Base-by-base conservation (phyloP, 768 basidiomycete genomes). In the Trametes coccinea region DNA sequence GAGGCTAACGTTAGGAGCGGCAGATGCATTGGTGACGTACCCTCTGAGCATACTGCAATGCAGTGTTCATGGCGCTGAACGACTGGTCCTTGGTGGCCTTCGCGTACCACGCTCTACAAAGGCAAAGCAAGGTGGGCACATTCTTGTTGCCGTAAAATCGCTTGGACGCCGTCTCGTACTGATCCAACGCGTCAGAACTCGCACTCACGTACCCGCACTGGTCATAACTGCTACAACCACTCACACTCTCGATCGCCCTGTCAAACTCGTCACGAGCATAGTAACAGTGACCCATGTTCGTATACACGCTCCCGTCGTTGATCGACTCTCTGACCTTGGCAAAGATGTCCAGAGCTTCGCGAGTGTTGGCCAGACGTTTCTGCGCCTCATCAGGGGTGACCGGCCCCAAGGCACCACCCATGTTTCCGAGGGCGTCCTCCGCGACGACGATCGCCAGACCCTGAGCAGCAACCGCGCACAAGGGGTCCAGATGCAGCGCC, bases 241-340 rank as follows among this genome's bases (percentile, higher is more conserved):
- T 72, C 71, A 97, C 96, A 69, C 92, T 92, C 74, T 99, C 95
- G 64, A 98, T 95, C 1, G 97, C 96, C 51, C 92, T 83, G 65
- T 98, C 96, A 71, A 89, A 97, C 72, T 99, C 96, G 61, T 97
- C 96, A 53, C 93, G 82, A 17, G 86, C 84, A 70, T 93, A 96
- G 72, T 95, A 91, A 69, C 95, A 97, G 69, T 98, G 97, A 0
- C 95, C 97, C 80, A 98, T 95, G 72, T 99, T 99, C 70, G 93
- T 80, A 70, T 95, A 94, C 4, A 97, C 94, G 61, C 90, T 90
- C 6, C 92, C 93, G 45, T 86, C 84, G 60, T 85, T 83, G 55
- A 94, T 76, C 2, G 87, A 89, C 76, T 98, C 97, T 56, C 93
- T 82, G 53, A 98, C 89, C 74, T 96, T 93, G 2, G 87, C 89